Evolutionary conservation across 345 rosid species (phyloP).

Genomic region (Erodium maritimum): DNA sequence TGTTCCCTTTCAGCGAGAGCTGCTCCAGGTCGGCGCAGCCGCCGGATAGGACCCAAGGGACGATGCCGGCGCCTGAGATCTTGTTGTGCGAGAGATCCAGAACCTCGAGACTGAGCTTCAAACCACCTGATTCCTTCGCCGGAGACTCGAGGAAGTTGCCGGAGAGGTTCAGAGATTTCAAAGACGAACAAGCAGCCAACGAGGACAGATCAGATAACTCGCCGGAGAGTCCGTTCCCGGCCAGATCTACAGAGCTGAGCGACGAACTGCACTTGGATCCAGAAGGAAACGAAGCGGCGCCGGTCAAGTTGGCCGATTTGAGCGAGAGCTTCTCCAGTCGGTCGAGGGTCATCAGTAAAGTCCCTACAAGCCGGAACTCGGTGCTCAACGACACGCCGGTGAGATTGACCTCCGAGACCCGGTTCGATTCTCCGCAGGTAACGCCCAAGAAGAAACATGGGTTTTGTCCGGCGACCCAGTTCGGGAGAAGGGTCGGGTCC

Average conservation of each 20-base stretch:
- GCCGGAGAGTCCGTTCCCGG: conserved; percentile 53
- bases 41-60: conserved; percentile 38
- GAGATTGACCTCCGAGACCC: conserved; percentile 28
- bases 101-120: conserved; percentile 43
- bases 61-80: conserved; percentile 38
- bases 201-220: conserved; percentile 32
- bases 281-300: conserved; percentile 37
- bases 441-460: conserved; percentile 67
- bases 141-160: conserved; percentile 37
- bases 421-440: conserved; percentile 19
- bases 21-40: conserved; percentile 50
- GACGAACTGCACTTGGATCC: conserved; percentile 59
- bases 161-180: conserved; percentile 52
- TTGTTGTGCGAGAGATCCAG: conserved; percentile 68
- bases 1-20: conserved; percentile 54
- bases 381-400: conserved; percentile 22
- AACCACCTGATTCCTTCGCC: conserved; percentile 31
- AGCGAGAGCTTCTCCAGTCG: conserved; percentile 45
- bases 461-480: conserved; percentile 47
- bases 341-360: conserved; percentile 39
- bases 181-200: conserved; percentile 23
- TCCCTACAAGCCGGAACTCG: conserved; percentile 49
- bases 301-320: conserved; percentile 39
- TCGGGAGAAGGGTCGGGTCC: conserved; percentile 33
- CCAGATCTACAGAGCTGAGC: conserved; percentile 58